Evolutionary conservation across 1,284 basidiomycete species (phyloP).

Genomic region (Peniophora sp.): DNA sequence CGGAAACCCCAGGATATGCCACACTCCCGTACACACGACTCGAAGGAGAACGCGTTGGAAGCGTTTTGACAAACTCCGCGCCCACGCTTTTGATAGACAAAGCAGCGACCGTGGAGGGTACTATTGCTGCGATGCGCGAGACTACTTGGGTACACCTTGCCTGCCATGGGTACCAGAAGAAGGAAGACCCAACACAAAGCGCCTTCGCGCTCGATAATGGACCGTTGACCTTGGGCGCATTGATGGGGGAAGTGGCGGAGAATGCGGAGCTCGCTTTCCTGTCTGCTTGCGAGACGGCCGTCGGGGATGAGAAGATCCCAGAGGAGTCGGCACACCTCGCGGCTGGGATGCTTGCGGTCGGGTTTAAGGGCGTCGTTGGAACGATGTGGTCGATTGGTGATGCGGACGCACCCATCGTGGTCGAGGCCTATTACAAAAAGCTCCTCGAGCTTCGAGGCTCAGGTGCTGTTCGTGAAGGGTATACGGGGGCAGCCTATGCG

Average conservation of each 20-base stretch:
- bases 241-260: background rate
- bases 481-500: background rate
- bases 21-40: too few relatives aligned
- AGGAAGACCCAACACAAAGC: background rate
- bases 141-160: background rate
- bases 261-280: slow-evolving; percentile 14
- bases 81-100: slow-evolving; percentile 2
- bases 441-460: background rate
- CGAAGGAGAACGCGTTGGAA: too few relatives aligned
- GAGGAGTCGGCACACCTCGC: slow-evolving; percentile 19
- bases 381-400: slow-evolving; percentile 19
- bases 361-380: slow-evolving; percentile 14
- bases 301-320: slow-evolving; percentile 12
- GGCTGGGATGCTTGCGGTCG: slow-evolving; percentile 17
- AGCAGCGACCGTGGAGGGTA: slow-evolving; percentile 2
- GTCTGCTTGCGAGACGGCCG: slow-evolving; percentile 20
- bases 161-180: slow-evolving; percentile 1
- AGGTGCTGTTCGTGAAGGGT: background rate
- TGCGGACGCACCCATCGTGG: slow-evolving; percentile 7
- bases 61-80: too few relatives aligned
- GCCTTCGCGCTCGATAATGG: slow-evolving; percentile 1
- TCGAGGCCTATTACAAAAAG: slow-evolving; percentile 6
- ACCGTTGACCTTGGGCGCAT: background rate
- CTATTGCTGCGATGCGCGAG: background rate
- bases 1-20: too few relatives aligned